Conservation (phyloP, 805 yeast genomes). For the Saccharomyces jurei region DNA sequence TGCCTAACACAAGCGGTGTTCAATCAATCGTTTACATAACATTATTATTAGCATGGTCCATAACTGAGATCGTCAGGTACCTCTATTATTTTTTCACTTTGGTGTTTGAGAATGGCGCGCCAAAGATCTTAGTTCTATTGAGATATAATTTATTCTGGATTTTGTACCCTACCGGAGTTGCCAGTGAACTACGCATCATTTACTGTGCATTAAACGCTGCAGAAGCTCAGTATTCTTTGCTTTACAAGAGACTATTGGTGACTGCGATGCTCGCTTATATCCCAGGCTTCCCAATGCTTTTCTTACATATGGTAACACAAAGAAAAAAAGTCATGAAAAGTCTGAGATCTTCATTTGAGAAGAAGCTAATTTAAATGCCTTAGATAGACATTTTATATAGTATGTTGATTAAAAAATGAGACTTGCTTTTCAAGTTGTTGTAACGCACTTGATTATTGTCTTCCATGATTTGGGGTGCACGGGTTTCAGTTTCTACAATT, state of each 20-base stretch:
- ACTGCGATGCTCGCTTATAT: constrained; percentile 57
- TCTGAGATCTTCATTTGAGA: constrained; percentile 9
- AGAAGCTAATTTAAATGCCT: neutral
- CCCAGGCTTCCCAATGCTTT: constrained; percentile 82
- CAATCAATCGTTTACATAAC: constrained; percentile 51
- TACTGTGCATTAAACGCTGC: constrained; percentile 69
- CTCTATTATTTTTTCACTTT: constrained; percentile 50
- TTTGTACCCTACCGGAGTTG: constrained; percentile 88
- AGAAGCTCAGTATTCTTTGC: constrained; percentile 38
- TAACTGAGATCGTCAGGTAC: constrained; percentile 88
- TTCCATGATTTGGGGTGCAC: neutral
- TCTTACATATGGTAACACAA: constrained; percentile 82
- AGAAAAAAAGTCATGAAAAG: constrained; percentile 65
- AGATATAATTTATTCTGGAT: constrained; percentile 79
- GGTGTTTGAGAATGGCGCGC: constrained; percentile 35
- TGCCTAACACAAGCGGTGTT: constrained; percentile 57
- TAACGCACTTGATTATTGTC: neutral
- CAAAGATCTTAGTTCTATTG: constrained; percentile 59
- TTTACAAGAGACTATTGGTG: constrained; percentile 50
- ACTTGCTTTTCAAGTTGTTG: neutral
- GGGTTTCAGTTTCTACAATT: neutral
- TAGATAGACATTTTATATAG: neutral
- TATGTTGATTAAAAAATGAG: neutral
- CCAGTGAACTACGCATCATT: constrained; percentile 67
- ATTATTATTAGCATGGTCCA: constrained; percentile 78